Conservation (phyloP, 345 rosid species). For the Linum trigynum region DNA sequence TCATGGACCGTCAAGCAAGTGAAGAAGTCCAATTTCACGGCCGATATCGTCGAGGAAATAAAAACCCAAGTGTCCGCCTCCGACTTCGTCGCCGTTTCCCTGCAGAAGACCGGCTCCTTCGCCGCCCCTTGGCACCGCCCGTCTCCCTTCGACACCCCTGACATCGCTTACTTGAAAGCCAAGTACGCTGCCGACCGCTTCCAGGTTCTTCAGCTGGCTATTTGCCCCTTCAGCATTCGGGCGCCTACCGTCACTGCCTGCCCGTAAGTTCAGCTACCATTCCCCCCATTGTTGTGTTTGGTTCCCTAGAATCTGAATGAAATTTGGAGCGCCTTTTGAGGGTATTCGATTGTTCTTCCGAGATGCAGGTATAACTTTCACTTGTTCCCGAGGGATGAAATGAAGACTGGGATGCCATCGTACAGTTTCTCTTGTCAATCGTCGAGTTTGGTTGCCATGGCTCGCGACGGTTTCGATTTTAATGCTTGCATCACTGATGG, state of each 20-base stretch:
- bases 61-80: constrained; percentile 44
- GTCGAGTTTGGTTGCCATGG: constrained; percentile 60
- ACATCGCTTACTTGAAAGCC: constrained; percentile 63
- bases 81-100: constrained; percentile 61
- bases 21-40: constrained; percentile 51
- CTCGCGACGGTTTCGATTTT: constrained; percentile 74
- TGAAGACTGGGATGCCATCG: constrained; percentile 66
- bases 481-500: constrained; percentile 83
- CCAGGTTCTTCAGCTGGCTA: constrained; percentile 69
- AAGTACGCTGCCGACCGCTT: constrained; percentile 59
- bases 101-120: constrained; percentile 61
- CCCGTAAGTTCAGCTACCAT: constrained; percentile 35
- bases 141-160: constrained; percentile 56
- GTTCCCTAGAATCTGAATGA: constrained; percentile 2
- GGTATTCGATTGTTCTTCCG: background rate
- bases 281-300: constrained; percentile 2
- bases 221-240: constrained; percentile 60
- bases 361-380: constrained; percentile 74
- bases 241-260: constrained; percentile 45
- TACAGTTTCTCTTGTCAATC: constrained; percentile 81
- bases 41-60: constrained; percentile 39
- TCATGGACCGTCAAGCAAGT: constrained; percentile 58
- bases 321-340: background rate
- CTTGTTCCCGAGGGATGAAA: constrained; percentile 81
- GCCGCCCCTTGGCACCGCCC: constrained; percentile 78